phyloP scores from a whole-genome alignment of 1,139 yeast species.

The Scheffersomyces illinoinensis region DNA sequence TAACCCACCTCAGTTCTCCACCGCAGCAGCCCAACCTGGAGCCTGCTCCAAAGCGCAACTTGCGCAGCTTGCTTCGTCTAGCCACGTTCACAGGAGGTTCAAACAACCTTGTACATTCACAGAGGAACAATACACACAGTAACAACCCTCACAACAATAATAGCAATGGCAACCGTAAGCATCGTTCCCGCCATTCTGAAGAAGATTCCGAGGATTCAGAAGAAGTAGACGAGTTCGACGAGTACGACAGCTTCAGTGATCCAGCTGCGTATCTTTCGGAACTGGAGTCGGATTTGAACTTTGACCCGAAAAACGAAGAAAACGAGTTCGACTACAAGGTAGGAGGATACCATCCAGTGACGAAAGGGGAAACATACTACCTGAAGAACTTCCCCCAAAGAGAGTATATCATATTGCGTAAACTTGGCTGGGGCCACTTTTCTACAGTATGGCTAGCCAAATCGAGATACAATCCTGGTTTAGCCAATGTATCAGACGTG shows the following conservation, averaged over 20 bases:
- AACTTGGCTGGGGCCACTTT: conserved; percentile 91
- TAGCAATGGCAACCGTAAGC: conserved; percentile 1
- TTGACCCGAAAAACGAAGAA: conserved; percentile 59
- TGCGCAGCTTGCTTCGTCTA: conserved; percentile 3
- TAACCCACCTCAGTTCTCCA: not conserved
- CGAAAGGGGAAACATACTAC: conserved; percentile 71
- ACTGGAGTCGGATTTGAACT: conserved; percentile 27
- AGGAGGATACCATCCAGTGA: conserved; percentile 90
- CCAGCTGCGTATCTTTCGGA: conserved; percentile 17
- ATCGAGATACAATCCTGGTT: conserved; percentile 10
- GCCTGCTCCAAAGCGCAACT: not conserved
- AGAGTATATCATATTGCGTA: conserved; percentile 65
- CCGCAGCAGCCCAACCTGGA: not conserved
- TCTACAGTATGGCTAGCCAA: conserved; percentile 87
- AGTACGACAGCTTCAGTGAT: conserved; percentile 2
- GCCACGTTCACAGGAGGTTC: conserved; percentile 1
- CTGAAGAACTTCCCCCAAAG: conserved; percentile 30
- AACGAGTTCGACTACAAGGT: conserved; percentile 67
- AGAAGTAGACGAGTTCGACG: conserved; percentile 7
- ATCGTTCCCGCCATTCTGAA: conserved; percentile 1
- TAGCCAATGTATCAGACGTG: not conserved
- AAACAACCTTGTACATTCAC: conserved; percentile 1
- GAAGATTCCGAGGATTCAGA: not conserved
- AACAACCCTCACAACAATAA: not conserved
- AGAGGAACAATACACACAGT: not conserved